Base-by-base conservation (phyloP, 2,329 filamentous ascomycete genomes). In the Epichloe coenophiala region DNA sequence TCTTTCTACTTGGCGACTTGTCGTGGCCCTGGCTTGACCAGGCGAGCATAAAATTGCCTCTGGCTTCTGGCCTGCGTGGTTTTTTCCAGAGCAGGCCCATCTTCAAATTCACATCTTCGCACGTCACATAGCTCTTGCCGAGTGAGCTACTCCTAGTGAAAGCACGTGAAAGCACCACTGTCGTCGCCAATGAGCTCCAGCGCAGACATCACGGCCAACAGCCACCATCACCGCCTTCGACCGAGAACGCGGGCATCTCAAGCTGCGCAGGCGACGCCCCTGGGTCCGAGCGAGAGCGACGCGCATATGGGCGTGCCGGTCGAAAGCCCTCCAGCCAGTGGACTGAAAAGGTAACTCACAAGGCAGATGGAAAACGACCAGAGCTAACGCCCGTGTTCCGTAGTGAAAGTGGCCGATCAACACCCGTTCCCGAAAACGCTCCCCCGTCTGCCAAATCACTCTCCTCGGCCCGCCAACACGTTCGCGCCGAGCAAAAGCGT, bases 391-490 rank as follows among this genome's bases (percentile, higher is more conserved):
- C 6, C 11, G 23, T 9, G 36, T 12, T 17, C 36, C 13, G 17
- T 9, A 23, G 13, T 12, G 4, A 33, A 46, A 94, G 88, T 68
- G 88, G 88, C 53, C 79, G 80, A 52, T 89, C 88, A 13, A 95
- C 90, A 3, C 89, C 90, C 42, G 69, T 95, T 45, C 82, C 91
- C 49, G 77, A 83, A 59, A 90, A 97, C 76, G 93, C 93, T 11
- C 93, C 88, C 91, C 91, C 90, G 1, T 97, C 91, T 1, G 81
- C 84, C 51, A 86, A 91, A 59, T 89, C 85, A 38, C 84, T 95
- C 41, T n/a, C n/a, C n/a, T 84, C 81, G 13, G 90, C 86, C 21
- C 83, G 90, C 58, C 90, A 88, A 64, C 85, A 91, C 60, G 81
- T 84, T 47, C 84, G 89, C 62, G 86, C 85, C 53, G 80, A 89